Evolutionary conservation across 352 stramenopile species (phyloP).

Genomic region (Globisporangium echinulatum): DNA sequence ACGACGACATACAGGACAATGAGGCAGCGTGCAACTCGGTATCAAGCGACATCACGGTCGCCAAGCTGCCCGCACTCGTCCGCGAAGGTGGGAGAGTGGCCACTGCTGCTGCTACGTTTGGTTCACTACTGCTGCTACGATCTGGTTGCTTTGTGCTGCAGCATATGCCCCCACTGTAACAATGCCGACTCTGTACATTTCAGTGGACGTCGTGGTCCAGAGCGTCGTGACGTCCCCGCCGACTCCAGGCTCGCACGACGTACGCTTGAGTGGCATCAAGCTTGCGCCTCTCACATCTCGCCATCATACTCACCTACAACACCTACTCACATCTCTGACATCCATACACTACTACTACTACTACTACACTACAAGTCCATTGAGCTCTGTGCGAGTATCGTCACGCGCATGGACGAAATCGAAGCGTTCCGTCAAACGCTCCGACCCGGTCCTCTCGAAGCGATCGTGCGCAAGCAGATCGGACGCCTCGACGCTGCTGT

Average conservation of each 20-base stretch:
- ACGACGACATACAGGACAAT: too few species aligned
- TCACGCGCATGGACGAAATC: conserved; percentile 33
- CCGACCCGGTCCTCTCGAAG: conserved; percentile 31
- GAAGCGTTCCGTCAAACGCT: conserved; percentile 36
- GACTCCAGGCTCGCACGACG: conserved; percentile 4
- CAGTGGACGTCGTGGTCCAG: conserved; percentile 13
- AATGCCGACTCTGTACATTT: not conserved
- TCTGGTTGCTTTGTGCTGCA: too few species aligned
- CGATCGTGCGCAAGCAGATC: conserved; percentile 45
- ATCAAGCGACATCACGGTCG: conserved; percentile 3
- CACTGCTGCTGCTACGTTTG: too few species aligned
- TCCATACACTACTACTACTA: not conserved
- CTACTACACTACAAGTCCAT: conserved; percentile 16
- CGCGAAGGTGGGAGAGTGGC: conserved; percentile 10
- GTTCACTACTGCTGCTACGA: too few species aligned
- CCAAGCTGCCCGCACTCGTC: conserved; percentile 13
- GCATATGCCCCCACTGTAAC: too few species aligned
- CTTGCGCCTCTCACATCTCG: not conserved
- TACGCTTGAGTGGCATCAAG: not conserved
- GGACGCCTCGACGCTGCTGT: conserved; percentile 24
- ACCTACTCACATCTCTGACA: too few species aligned
- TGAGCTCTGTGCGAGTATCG: conserved; percentile 27
- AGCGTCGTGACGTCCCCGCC: conserved; percentile 7
- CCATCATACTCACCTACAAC: too few species aligned
- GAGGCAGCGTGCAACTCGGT: too few species aligned